phyloP scores from a whole-genome alignment of 495 filamentous ascomycete genomes.

The Mytilinidion resinicola region DNA sequence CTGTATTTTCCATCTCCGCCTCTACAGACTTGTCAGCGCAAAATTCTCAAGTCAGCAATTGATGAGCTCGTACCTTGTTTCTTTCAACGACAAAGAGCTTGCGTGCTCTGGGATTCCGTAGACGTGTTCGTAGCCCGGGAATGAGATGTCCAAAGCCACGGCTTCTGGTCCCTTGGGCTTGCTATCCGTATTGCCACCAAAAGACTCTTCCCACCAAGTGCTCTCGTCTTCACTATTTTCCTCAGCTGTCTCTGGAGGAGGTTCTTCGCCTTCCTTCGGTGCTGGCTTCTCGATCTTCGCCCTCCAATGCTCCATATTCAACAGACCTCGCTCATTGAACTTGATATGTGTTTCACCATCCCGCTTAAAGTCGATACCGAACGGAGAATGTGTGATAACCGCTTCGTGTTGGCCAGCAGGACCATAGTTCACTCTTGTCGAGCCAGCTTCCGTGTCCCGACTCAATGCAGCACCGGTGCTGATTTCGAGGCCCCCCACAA shows the following conservation, averaged over 20 bases:
- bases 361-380: conserved; percentile 76
- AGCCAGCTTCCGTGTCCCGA: conserved; percentile 51
- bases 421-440: conserved; percentile 75
- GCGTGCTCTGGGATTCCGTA: conserved; percentile 95
- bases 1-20: conserved; percentile 78
- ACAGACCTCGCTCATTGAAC: conserved; percentile 75
- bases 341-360: conserved; percentile 77
- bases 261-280: conserved; percentile 46
- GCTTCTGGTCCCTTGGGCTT: conserved; percentile 90
- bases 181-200: conserved; percentile 87
- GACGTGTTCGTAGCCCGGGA: conserved; percentile 85
- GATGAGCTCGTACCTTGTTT: conserved; percentile 73
- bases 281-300: conserved; percentile 68
- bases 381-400: conserved; percentile 73
- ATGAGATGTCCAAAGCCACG: conserved; percentile 82
- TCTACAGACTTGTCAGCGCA: conserved; percentile 25
- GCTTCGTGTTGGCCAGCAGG: conserved; percentile 69
- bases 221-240: conserved; percentile 60
- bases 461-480: conserved; percentile 62
- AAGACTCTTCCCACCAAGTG: conserved; percentile 96
- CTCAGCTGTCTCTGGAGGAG: conserved; percentile 39
- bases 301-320: conserved; percentile 96
- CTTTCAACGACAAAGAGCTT: conserved; percentile 75
- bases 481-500: conserved; percentile 70
- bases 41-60: not conserved